Conservation (phyloP, 257 asterid species). For the Ilex asprella region DNA sequence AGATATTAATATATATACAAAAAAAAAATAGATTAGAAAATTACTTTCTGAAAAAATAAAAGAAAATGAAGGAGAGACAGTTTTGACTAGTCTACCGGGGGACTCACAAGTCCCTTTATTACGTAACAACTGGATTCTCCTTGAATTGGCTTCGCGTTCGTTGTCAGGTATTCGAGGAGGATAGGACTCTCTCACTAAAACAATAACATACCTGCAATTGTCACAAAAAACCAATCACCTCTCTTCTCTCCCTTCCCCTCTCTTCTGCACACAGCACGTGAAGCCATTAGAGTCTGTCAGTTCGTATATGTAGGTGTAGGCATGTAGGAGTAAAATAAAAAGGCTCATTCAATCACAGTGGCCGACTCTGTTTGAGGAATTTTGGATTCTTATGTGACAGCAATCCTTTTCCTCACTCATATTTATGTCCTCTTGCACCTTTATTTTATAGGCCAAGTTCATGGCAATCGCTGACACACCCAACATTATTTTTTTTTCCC, state of each 20-base stretch:
- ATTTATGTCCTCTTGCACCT: conserved; percentile 16
- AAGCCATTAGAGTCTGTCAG: conserved; percentile 56
- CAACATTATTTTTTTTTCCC: conserved; percentile 25
- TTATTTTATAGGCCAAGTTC: conserved; percentile 11
- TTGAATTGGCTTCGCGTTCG: no score
- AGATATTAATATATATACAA: no score
- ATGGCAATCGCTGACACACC: conserved; percentile 37
- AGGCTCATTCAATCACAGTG: conserved; percentile 37
- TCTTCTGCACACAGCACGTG: conserved; percentile 64
- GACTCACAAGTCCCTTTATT: no score
- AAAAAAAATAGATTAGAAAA: no score
- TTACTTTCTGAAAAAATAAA: no score
- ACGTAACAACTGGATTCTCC: no score
- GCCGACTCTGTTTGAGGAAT: conserved; percentile 16
- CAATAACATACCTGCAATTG: neutral
- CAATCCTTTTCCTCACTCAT: conserved; percentile 17
- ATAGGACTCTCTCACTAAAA: no score
- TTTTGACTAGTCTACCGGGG: no score
- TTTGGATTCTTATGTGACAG: conserved; percentile 30
- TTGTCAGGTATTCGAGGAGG: no score
- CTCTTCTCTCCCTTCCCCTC: neutral
- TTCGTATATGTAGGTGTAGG: conserved; percentile 23
- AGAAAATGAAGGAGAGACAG: no score
- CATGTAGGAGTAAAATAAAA: conserved; percentile 38
- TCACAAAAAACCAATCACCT: neutral